phyloP scores from a whole-genome alignment of 441 rosid genomes.

The Geranium incanum region DNA sequence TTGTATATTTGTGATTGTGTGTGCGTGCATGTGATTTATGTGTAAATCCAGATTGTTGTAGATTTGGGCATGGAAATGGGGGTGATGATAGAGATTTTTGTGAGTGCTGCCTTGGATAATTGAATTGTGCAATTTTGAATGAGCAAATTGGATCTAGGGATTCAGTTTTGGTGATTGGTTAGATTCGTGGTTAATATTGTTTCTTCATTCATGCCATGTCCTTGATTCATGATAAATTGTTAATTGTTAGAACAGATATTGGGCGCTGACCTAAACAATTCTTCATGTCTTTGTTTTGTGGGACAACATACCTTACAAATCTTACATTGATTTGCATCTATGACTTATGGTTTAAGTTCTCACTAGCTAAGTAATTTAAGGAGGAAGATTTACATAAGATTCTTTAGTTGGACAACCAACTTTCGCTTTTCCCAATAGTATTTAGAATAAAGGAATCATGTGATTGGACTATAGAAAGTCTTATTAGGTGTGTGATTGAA shows the following conservation, averaged over 20 bases:
- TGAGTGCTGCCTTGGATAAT: not conserved
- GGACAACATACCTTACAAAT: not conserved
- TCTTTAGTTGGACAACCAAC: not conserved
- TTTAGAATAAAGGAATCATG: not conserved
- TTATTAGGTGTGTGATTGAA: not conserved
- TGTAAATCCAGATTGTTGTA: not conserved
- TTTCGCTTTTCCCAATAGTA: not conserved
- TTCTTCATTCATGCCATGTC: not conserved
- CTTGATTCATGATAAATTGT: not conserved
- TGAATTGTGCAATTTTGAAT: not conserved
- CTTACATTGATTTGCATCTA: not conserved
- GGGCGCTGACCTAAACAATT: not conserved
- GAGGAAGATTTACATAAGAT: not conserved
- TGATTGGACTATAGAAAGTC: not conserved
- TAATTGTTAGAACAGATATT: not conserved
- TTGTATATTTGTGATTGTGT: not conserved
- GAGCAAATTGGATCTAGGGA: slow-evolving; percentile 3
- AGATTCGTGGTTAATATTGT: not conserved
- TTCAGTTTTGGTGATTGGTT: not conserved
- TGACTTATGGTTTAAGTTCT: not conserved
- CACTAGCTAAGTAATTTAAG: not conserved
- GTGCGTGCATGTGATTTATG: not conserved
- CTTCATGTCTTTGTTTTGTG: not conserved
- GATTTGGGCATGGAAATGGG: not conserved
- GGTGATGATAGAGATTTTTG: not conserved